phyloP scores from a whole-genome alignment of 2,329 filamentous ascomycete genomes.

The Penicillium rolfsii region DNA sequence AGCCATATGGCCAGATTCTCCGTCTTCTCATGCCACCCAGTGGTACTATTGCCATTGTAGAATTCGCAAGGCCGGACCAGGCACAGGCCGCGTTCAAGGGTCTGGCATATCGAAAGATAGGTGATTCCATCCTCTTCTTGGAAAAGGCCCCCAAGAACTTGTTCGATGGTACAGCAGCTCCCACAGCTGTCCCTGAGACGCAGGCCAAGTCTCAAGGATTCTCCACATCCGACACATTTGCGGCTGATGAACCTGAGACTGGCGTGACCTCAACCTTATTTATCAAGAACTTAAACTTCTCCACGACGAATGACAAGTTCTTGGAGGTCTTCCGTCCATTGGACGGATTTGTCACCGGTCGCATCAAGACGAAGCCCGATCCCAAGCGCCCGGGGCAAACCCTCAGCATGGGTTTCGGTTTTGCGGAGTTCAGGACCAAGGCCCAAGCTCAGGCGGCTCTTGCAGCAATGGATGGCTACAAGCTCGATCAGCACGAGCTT shows the following conservation, averaged over 20 bases:
- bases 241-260: slow-evolving; percentile 42
- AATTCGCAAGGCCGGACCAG: slow-evolving; percentile 78
- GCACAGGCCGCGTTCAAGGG: slow-evolving; percentile 82
- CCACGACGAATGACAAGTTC: slow-evolving; percentile 76
- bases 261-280: slow-evolving; percentile 80
- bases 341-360: slow-evolving; percentile 84
- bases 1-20: slow-evolving; percentile 79
- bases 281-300: slow-evolving; percentile 91
- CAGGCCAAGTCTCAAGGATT: slow-evolving; percentile 45
- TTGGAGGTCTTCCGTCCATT: slow-evolving; percentile 77
- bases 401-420: slow-evolving; percentile 97
- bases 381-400: slow-evolving; percentile 86
- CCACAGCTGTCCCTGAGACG: slow-evolving; percentile 36
- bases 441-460: slow-evolving; percentile 78
- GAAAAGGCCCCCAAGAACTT: slow-evolving; percentile 90
- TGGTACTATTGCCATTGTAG: slow-evolving; percentile 90
- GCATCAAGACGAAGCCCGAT: slow-evolving; percentile 90
- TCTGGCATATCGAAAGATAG: slow-evolving; percentile 86
- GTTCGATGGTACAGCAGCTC: slow-evolving; percentile 56
- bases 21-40: slow-evolving; percentile 88
- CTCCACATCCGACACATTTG: slow-evolving; percentile 48
- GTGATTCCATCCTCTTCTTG: slow-evolving; percentile 86
- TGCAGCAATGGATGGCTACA: slow-evolving; percentile 83
- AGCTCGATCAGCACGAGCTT: slow-evolving; percentile 84
- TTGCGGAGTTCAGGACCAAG: slow-evolving; percentile 82